Evolutionary conservation across 2,329 filamentous ascomycete genomes (phyloP), one percentile per base, ranked within the genome.

Genomic region (Ophiocordyceps polyrhachis-furcata): DNA sequence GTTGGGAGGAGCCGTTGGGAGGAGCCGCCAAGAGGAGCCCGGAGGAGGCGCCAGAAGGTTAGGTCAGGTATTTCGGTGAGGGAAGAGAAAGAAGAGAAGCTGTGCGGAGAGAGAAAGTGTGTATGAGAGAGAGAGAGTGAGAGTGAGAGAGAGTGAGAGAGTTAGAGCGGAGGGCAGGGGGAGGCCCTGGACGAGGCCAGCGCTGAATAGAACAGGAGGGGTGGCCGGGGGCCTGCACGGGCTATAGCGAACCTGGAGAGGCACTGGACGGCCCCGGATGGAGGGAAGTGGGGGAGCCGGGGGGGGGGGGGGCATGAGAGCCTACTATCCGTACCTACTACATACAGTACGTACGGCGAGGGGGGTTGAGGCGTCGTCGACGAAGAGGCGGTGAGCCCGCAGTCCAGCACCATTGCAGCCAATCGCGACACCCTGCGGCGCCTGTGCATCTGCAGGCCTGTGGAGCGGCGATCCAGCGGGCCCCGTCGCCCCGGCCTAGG

Each of bases 361-460:
- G 43, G 40, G 43, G 43, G 40, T 41, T 40, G 38, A 38, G 35
- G 15, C 35, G 35, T 40, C 38, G 38, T 49, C 50, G 52, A 48
- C 40, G 46, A 62, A 62, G 59, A 62, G 59, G 59, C 59, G 59
- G 59, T 62, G 59, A 62, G 60, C 56, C 47, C 25, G 32, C 50
- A 47, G 48, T 49, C 56, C 56, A 59, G 57, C 56, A 55, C 35
- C 35, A 44, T 47, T 49, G 53, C 53, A 57, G 57, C 60, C 60
- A 62, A 62, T 62, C 47, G 53, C 50, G 48, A 50, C 40, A 41
- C 54, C 50, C 55, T 21, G 57, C 51, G 53, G 51, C 55, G 53
- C 54, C 54, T 53, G 50, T 49, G 54, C 52, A 55, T 49, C 53
- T 57, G 55, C 55, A 55, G 41, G 43, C 37, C 37, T 44, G 55